phyloP scores from a whole-genome alignment of 1,284 basidiomycete genomes.

The Anthracocystis setariae region DNA sequence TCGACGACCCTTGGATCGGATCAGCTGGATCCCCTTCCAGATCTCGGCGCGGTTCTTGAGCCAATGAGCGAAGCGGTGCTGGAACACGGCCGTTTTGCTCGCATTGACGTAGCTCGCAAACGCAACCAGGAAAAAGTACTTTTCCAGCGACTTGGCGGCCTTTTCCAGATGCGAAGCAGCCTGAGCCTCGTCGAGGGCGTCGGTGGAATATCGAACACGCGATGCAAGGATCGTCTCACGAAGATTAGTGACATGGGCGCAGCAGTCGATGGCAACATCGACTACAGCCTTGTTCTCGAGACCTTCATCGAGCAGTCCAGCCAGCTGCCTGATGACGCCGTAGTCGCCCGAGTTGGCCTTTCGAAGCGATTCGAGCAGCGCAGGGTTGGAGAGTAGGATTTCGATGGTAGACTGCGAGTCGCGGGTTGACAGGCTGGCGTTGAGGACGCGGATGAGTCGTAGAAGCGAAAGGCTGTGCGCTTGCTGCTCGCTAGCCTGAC shows the following conservation, averaged over 20 bases:
- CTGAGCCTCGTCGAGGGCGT: constrained; percentile 49
- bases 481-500: constrained; percentile 74
- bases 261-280: constrained; percentile 63
- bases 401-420: constrained; percentile 59
- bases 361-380: constrained; percentile 58
- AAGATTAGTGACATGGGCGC: constrained; percentile 63
- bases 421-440: constrained; percentile 74
- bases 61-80: constrained; percentile 85
- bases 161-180: constrained; percentile 53
- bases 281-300: constrained; percentile 62
- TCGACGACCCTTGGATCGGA: constrained; percentile 52
- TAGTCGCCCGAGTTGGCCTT: constrained; percentile 65
- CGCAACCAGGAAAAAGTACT: constrained; percentile 89
- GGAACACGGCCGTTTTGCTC: constrained; percentile 74
- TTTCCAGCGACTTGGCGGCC: constrained; percentile 70
- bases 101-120: constrained; percentile 91
- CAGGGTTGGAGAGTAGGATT: constrained; percentile 60
- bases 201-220: constrained; percentile 59
- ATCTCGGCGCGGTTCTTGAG: constrained; percentile 87
- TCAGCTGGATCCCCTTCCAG: constrained; percentile 73
- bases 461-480: constrained; percentile 83
- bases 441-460: constrained; percentile 83
- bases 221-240: constrained; percentile 63
- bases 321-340: constrained; percentile 60
- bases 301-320: constrained; percentile 63